Evolutionary conservation across 2,329 filamentous ascomycete genomes (phyloP), one percentile per base, ranked within the genome.

Genomic region (Sporothrix brasiliensis): DNA sequence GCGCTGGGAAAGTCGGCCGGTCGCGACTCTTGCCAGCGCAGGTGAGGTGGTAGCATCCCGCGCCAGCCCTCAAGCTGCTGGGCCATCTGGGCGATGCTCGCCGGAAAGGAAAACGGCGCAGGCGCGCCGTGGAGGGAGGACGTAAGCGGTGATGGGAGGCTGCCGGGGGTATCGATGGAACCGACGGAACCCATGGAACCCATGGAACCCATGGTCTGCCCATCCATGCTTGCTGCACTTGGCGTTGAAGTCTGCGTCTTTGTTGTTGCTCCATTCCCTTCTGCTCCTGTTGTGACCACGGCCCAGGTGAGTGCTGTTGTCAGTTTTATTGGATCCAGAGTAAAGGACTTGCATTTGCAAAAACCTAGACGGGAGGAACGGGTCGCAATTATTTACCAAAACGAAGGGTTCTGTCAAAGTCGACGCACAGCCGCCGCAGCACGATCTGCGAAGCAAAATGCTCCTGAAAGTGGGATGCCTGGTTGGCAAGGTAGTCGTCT

Each of bases 371-470:
- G 50, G 50, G n/a, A 13, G 24, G 30, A 11, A 54, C 3, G 24
- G 53, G 24, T 30, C 24, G 53, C 7, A 16, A 49, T 6, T n/a
- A 16, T 5, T 34, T 54, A 41, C 54, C 54, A 9, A 39, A 21
- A 10, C 30, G 11, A 2, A 63, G 58, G 6, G 39, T 47, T 7
- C 9, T 63, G 75, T 89, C 84, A 21, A 88, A 84, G 27, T 84
- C 81, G 0, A 83, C 80, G 50, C 85, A 84, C 2, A 89, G 78
- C 30, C 84, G 80, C 24, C 85, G 81, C 21, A 89, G 79, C 13
- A 86, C 84, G 60, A 89, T 85, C 74, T 89, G 86, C 0, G 87
- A 87, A 2, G 85, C 82, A 75, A 88, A 89, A 74, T 89, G 83
- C 71, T 87, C 84, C 72, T 87, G 83, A 70, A 85, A 87, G 71